Percentiles rank a stretch among this genome's conserved stretches.
phyloP scores from a whole-genome alignment of 148 eudicot genomes.

The Beta vulgaris region DNA sequence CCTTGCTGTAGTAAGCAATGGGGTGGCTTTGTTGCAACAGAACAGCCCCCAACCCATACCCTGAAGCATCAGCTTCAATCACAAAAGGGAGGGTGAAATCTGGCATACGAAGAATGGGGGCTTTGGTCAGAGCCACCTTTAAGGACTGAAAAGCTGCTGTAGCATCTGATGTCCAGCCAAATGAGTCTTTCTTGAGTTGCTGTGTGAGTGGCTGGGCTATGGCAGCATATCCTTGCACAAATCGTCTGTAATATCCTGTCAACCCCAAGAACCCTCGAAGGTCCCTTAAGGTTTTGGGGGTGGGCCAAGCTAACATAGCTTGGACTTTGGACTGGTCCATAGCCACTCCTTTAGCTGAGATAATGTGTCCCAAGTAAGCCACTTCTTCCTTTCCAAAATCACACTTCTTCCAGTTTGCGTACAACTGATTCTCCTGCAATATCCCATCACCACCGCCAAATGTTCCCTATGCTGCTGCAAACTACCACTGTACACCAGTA shows the following conservation, averaged over 20 bases:
- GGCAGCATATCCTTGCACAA: too few relatives aligned
- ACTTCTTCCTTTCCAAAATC: neutral
- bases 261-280: too few relatives aligned
- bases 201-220: too few relatives aligned
- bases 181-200: too few relatives aligned
- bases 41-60: neutral
- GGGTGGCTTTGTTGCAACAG: slow-evolving; percentile 2
- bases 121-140: neutral
- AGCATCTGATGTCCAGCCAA: too few relatives aligned
- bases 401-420: neutral
- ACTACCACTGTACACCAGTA: neutral
- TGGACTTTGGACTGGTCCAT: neutral
- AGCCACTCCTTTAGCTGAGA: neutral
- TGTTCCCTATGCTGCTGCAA: neutral
- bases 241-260: too few relatives aligned
- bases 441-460: neutral
- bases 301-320: neutral
- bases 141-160: neutral
- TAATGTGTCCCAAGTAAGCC: neutral
- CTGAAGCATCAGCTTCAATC: neutral
- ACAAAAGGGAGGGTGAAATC: neutral
- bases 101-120: neutral
- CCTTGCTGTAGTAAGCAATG: slow-evolving; percentile 2
- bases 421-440: neutral
- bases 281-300: neutral